These are phyloP conservation scores for Fusarium sp. DNA, from an alignment of 2,329 filamentous ascomycete genomes.

Conservation along the genomic window DNA sequence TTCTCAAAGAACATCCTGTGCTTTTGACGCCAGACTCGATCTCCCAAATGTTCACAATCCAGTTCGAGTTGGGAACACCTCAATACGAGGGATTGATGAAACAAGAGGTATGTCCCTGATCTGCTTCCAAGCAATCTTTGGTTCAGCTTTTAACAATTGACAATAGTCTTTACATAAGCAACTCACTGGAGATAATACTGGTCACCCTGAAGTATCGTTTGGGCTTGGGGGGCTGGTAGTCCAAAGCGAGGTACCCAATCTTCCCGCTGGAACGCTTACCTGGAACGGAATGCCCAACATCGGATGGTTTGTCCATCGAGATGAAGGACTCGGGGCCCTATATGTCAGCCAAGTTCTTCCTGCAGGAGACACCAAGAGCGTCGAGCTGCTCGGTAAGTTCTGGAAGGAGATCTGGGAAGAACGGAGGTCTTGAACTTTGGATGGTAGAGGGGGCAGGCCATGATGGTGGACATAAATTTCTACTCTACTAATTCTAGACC, in stretches of 20 bases:
- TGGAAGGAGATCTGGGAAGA: constrained; percentile 15
- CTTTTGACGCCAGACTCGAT: constrained; percentile 4
- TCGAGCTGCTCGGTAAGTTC: constrained; percentile 14
- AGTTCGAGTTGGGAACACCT: neutral
- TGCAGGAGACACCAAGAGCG: constrained; percentile 14
- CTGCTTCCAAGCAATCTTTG: neutral
- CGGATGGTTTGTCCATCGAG: constrained; percentile 22
- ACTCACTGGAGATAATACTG: constrained; percentile 12
- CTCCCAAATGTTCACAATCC: constrained; percentile 6
- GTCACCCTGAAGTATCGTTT: constrained; percentile 4
- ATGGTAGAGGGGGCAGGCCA: neutral
- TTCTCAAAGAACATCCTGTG: constrained; percentile 1
- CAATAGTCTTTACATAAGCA: constrained; percentile 15
- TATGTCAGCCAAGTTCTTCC: constrained; percentile 26
- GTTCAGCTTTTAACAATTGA: neutral
- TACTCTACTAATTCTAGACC: neutral
- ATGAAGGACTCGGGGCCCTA: constrained; percentile 7
- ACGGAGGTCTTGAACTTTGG: neutral
- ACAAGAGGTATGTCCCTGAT: constrained; percentile 9
- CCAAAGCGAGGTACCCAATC: constrained; percentile 12
- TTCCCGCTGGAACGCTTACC: constrained; percentile 15
- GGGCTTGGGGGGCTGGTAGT: constrained; percentile 14
- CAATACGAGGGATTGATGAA: constrained; percentile 13
- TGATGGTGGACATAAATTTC: too few relatives aligned
- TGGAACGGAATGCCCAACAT: constrained; percentile 31